These are phyloP conservation scores for Aegilops longissima DNA, from an alignment of 176 grass and related monocot genomes.

Conservation along the genomic window DNA sequence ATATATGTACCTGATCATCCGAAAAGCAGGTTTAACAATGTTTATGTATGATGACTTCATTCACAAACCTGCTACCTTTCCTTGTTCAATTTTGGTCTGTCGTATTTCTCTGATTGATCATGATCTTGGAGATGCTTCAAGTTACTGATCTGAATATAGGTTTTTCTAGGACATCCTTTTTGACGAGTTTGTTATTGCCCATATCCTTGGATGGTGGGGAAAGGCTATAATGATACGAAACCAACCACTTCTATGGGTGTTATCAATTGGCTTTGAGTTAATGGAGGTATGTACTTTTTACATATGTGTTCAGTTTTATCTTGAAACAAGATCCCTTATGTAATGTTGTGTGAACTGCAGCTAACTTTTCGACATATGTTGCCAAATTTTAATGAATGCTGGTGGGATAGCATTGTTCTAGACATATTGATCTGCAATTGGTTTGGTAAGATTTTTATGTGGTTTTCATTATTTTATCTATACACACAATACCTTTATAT, in stretches of 20 bases:
- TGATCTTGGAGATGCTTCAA: conserved; percentile 48
- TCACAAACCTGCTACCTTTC: conserved; percentile 45
- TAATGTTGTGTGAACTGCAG: conserved; percentile 46
- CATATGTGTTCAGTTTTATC: conserved; percentile 9
- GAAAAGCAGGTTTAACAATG: conserved; percentile 95
- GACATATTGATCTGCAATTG: conserved; percentile 99
- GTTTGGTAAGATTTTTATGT: conserved; percentile 75
- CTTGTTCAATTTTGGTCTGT: conserved; percentile 31
- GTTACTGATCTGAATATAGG: conserved; percentile 77
- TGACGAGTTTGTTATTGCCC: conserved; percentile 98
- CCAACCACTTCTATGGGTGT: conserved; percentile 96
- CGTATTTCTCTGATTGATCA: not conserved
- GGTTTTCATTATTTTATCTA: conserved; percentile 25
- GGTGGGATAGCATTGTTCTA: conserved; percentile 98
- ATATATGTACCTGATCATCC: conserved; percentile 98
- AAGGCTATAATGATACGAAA: conserved; percentile 99
- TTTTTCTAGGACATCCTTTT: conserved; percentile 97
- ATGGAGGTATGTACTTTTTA: conserved; percentile 67
- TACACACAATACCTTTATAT: conserved; percentile 7
- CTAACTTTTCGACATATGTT: conserved; percentile 99
- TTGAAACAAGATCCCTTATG: conserved; percentile 19
- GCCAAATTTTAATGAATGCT: conserved; percentile 98
- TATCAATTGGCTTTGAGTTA: conserved; percentile 97
- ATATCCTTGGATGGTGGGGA: conserved; percentile 99
- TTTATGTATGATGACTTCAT: conserved; percentile 96